phyloP scores from a whole-genome alignment of 305 asterid species.

The Ruellia speciosa region DNA sequence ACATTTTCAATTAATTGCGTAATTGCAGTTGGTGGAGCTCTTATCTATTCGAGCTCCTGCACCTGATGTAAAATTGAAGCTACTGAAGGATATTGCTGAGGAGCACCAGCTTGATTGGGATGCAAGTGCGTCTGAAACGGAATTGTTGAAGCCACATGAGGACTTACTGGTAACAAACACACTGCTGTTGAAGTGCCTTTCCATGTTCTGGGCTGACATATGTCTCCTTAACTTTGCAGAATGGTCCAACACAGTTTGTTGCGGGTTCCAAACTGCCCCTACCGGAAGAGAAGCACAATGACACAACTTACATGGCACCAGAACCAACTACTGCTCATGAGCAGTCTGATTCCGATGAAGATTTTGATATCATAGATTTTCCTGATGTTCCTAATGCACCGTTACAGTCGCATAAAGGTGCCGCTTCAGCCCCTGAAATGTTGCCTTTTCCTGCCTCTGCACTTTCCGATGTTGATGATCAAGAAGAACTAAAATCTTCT shows the following conservation, averaged over 20 bases:
- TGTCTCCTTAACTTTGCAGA: conserved; percentile 36
- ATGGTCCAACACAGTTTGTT: conserved; percentile 61
- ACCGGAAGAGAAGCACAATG: conserved; percentile 49
- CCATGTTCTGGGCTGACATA: conserved; percentile 10
- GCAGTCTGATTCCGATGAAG: conserved; percentile 52
- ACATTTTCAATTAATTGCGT: not conserved
- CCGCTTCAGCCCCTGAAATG: conserved; percentile 63
- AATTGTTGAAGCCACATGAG: conserved; percentile 71
- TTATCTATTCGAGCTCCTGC: conserved; percentile 88
- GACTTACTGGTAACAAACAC: conserved; percentile 62
- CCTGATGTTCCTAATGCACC: conserved; percentile 76
- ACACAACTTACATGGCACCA: conserved; percentile 27
- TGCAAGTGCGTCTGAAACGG: conserved; percentile 68
- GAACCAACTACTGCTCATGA: conserved; percentile 33
- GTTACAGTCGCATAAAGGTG: conserved; percentile 38
- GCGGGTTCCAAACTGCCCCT: conserved; percentile 59
- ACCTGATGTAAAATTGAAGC: conserved; percentile 78
- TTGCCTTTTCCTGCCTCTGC: conserved; percentile 84
- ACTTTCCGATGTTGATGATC: conserved; percentile 51
- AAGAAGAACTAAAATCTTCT: conserved; percentile 35
- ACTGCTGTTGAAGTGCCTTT: conserved; percentile 5
- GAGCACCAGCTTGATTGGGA: conserved; percentile 93
- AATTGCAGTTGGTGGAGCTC: conserved; percentile 67
- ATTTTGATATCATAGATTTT: conserved; percentile 54
- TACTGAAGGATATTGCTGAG: conserved; percentile 86